Evolutionary conservation across 805 yeast genomes (phyloP).

Genomic region (Nakazawaea populi): DNA sequence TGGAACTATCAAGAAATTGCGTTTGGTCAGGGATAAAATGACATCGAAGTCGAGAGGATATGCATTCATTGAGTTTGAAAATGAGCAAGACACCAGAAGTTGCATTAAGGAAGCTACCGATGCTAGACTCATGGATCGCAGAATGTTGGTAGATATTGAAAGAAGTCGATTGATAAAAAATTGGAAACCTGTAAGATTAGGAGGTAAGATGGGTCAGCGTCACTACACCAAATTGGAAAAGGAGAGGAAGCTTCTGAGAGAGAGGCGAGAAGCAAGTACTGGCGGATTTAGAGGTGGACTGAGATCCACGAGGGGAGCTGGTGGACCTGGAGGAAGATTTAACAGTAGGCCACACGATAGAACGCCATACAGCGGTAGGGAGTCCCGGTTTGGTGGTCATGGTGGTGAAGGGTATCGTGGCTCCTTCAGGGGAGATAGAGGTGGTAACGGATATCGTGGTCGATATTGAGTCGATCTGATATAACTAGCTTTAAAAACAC

Average conservation of each 20-base stretch:
- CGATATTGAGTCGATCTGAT: neutral
- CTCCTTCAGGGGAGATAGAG: neutral
- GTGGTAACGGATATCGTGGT: conserved; percentile 1
- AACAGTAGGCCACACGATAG: conserved; percentile 3
- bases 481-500: too few species aligned
- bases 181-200: conserved; percentile 73
- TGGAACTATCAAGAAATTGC: conserved; percentile 63
- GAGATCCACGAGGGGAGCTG: neutral
- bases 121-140: conserved; percentile 42
- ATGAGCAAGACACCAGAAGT: conserved; percentile 49
- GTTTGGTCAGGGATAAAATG: conserved; percentile 50
- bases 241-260: neutral
- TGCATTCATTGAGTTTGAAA: conserved; percentile 70
- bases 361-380: neutral
- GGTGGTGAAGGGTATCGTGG: neutral
- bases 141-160: conserved; percentile 65
- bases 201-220: conserved; percentile 92
- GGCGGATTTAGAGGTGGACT: neutral
- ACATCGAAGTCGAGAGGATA: conserved; percentile 68
- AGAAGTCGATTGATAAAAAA: conserved; percentile 58
- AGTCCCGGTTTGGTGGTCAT: conserved; percentile 3
- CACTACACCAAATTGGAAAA: conserved; percentile 3
- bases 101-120: conserved; percentile 61
- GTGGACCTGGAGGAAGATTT: neutral
- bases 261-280: neutral